phyloP scores from a whole-genome alignment of 371 early-diverging fungal genomes.

The Circinella minor region DNA sequence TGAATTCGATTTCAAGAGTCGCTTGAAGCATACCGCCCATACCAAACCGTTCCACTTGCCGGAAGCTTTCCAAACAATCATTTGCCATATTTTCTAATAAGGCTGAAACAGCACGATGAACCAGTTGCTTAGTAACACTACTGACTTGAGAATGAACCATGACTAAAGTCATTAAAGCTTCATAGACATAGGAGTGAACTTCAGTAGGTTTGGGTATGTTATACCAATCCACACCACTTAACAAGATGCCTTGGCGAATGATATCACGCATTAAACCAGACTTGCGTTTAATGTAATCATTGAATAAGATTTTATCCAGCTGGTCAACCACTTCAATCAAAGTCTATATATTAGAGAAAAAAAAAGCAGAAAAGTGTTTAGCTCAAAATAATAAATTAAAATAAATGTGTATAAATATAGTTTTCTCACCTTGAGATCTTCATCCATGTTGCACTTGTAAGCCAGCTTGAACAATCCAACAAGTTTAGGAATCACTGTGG shows the following conservation, averaged over 20 bases:
- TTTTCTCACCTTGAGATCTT: slow-evolving; percentile 62
- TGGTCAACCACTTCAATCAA: slow-evolving; percentile 66
- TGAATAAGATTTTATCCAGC: slow-evolving; percentile 82
- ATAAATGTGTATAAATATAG: background rate
- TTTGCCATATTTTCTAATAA: slow-evolving; percentile 74
- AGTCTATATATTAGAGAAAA: slow-evolving; percentile 36
- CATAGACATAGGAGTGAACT: slow-evolving; percentile 88
- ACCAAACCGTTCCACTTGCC: slow-evolving; percentile 83
- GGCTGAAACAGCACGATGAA: slow-evolving; percentile 75
- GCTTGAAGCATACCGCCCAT: slow-evolving; percentile 92
- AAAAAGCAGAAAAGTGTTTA: background rate
- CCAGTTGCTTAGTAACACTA: slow-evolving; percentile 74
- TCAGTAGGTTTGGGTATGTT: slow-evolving; percentile 79
- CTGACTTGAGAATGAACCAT: slow-evolving; percentile 90
- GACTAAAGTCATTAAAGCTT: slow-evolving; percentile 86
- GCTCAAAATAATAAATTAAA: too few relatives aligned
- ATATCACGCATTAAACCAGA: slow-evolving; percentile 67
- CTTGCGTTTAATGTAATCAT: slow-evolving; percentile 83
- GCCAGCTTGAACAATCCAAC: slow-evolving; percentile 71
- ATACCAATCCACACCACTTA: slow-evolving; percentile 88
- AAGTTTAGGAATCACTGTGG: slow-evolving; percentile 75
- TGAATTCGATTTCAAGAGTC: slow-evolving; percentile 84
- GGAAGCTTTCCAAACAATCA: slow-evolving; percentile 78
- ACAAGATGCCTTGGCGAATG: slow-evolving; percentile 79
- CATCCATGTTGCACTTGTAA: slow-evolving; percentile 63